These are phyloP conservation scores for Macrophomina tecta DNA, from an alignment of 2,329 filamentous ascomycete genomes.

Conservation along the genomic window DNA sequence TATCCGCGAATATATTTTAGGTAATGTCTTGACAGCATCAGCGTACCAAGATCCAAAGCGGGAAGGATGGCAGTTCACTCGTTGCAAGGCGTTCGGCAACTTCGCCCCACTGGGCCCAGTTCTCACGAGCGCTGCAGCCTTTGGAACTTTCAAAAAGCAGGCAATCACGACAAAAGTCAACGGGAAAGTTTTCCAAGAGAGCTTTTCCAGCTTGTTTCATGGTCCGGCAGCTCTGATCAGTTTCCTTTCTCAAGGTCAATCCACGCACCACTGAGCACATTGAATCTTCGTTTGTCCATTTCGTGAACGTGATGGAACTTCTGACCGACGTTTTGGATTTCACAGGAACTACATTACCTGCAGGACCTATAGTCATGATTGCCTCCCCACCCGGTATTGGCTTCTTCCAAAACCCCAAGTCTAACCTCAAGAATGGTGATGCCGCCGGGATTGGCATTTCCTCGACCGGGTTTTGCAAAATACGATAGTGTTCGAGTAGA, in stretches of 20 bases:
- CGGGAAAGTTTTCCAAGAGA: conserved; percentile 29
- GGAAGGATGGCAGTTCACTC: conserved; percentile 36
- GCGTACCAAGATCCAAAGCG: conserved; percentile 44
- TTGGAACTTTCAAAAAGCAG: conserved; percentile 11
- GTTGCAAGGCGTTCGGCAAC: conserved; percentile 26
- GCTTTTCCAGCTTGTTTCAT: not conserved
- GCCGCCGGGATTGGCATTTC: too few species aligned
- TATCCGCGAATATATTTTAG: conserved; percentile 44
- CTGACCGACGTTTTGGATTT: conserved; percentile 38
- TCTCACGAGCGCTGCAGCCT: conserved; percentile 2
- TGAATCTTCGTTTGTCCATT: not conserved
- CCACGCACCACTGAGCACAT: conserved; percentile 40
- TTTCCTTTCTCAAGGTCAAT: conserved; percentile 29
- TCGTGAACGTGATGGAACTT: not conserved
- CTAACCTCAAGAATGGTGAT: not conserved
- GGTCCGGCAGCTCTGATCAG: conserved; percentile 24
- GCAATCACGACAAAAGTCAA: conserved; percentile 29
- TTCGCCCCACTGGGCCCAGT: conserved; percentile 31
- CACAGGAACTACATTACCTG: conserved; percentile 47
- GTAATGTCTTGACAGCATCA: conserved; percentile 32
- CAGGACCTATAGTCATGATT: conserved; percentile 52
- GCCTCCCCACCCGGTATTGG: conserved; percentile 40
- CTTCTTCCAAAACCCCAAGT: conserved; percentile 22
- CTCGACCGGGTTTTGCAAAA: too few species aligned
- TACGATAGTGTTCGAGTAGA: too few species aligned